Percentiles rank a stretch among this genome's conserved stretches.
Conservation (phyloP, 345 rosid species). For the Acer saccharum region DNA sequence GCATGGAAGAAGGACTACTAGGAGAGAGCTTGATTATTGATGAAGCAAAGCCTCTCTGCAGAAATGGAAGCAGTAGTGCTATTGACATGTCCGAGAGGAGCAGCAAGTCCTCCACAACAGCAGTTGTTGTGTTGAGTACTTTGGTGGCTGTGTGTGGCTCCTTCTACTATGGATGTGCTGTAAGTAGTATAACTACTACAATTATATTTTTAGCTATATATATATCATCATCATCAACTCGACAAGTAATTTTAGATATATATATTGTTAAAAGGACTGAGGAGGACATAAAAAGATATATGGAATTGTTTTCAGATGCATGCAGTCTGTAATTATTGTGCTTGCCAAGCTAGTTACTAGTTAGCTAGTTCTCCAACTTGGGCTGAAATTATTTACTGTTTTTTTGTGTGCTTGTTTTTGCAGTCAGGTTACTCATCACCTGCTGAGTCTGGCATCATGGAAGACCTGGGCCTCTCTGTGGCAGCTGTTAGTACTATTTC, state of each 20-base stretch:
- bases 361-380: no score
- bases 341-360: background rate
- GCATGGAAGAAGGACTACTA: no score
- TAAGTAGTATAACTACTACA: slow-evolving; percentile 24
- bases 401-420: background rate
- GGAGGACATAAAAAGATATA: no score
- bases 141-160: slow-evolving; percentile 56
- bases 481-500: slow-evolving; percentile 39
- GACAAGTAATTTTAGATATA: no score
- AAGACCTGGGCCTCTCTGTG: slow-evolving; percentile 66
- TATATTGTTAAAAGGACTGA: no score
- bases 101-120: slow-evolving; percentile 28
- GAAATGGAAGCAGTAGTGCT: no score
- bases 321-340: no score
- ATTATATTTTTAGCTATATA: no score
- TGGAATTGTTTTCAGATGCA: no score
- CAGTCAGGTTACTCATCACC: slow-evolving; percentile 72
- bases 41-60: no score
- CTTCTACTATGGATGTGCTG: slow-evolving; percentile 51
- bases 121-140: slow-evolving; percentile 45
- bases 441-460: slow-evolving; percentile 61
- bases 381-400: background rate
- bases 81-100: no score
- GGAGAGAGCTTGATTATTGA: no score
- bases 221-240: background rate